Percentiles rank a stretch among this genome's conserved stretches.
These are phyloP conservation scores for Pseudogymnoascus sp. DNA, from an alignment of 2,329 filamentous ascomycete species.

Conservation along the genomic window DNA sequence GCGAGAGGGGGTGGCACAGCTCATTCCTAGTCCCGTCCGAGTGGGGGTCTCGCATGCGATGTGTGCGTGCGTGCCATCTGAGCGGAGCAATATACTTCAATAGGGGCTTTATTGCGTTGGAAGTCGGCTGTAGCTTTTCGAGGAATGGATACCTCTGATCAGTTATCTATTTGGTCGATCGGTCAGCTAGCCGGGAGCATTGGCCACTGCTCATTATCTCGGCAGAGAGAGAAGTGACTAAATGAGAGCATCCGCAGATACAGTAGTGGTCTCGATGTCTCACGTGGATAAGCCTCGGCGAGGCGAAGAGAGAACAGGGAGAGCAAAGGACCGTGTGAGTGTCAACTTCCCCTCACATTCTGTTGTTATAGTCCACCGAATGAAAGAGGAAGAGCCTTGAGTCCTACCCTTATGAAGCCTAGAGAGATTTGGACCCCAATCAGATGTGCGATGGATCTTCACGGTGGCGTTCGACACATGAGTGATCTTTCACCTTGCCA, in stretches of 20 bases:
- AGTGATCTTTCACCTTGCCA: neutral
- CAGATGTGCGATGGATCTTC: neutral
- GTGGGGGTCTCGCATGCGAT: neutral
- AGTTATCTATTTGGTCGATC: neutral
- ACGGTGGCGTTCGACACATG: neutral
- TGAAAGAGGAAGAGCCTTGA: neutral
- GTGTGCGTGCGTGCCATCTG: neutral
- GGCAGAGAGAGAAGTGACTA: neutral
- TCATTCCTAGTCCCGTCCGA: neutral
- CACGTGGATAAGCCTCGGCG: neutral
- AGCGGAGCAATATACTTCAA: neutral
- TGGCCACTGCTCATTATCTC: neutral
- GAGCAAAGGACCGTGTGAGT: neutral
- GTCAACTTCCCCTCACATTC: neutral
- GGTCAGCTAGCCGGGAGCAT: neutral
- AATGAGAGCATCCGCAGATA: neutral
- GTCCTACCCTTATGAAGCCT: neutral
- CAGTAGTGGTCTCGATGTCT: neutral
- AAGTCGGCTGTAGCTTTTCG: neutral
- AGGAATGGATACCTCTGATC: neutral
- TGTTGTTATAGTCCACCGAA: too few relatives aligned
- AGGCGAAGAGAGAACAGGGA: neutral
- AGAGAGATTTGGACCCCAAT: neutral
- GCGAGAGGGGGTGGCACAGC: neutral
- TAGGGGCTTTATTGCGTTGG: neutral